Evolutionary conservation across 371 early-diverging fungal genomes (phyloP).

Genomic region (Hamiltosporidium magnivora): DNA sequence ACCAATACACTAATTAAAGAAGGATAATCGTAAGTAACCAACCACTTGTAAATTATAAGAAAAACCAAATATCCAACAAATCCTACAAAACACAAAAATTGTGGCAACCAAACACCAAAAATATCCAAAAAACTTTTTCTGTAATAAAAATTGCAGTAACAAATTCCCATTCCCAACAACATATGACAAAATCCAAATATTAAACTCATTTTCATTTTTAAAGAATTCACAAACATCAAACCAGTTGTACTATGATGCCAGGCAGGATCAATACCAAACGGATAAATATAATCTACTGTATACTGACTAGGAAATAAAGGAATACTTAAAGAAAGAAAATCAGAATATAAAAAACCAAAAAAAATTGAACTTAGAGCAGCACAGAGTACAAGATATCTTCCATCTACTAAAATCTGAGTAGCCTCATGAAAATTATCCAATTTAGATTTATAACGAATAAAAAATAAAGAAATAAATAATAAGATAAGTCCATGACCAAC

Average conservation of each 20-base stretch:
- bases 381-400: constrained; percentile 84
- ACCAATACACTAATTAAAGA: constrained; percentile 88
- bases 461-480: constrained; percentile 52
- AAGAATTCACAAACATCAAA: constrained; percentile 83
- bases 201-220: constrained; percentile 98
- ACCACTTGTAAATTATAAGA: constrained; percentile 88
- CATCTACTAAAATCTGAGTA: constrained; percentile 73
- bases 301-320: constrained; percentile 67
- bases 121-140: constrained; percentile 68
- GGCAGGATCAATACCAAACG: constrained; percentile 63
- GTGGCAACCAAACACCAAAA: constrained; percentile 75
- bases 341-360: constrained; percentile 92
- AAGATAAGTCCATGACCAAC: constrained; percentile 86
- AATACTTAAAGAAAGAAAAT: constrained; percentile 74
- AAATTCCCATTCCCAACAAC: constrained; percentile 78
- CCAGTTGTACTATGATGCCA: constrained; percentile 79
- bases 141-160: constrained; percentile 74
- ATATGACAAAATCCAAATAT: constrained; percentile 92
- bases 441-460: constrained; percentile 49
- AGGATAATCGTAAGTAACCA: constrained; percentile 72
- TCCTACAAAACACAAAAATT: constrained; percentile 73
- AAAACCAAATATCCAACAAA: constrained; percentile 87
- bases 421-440: constrained; percentile 62
- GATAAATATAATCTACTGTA: constrained; percentile 52
- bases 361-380: constrained; percentile 89